Percentiles rank a stretch among this genome's conserved stretches.
Evolutionary conservation across 2,329 filamentous ascomycete genomes (phyloP).

Genomic region (Epichloe elymi): DNA sequence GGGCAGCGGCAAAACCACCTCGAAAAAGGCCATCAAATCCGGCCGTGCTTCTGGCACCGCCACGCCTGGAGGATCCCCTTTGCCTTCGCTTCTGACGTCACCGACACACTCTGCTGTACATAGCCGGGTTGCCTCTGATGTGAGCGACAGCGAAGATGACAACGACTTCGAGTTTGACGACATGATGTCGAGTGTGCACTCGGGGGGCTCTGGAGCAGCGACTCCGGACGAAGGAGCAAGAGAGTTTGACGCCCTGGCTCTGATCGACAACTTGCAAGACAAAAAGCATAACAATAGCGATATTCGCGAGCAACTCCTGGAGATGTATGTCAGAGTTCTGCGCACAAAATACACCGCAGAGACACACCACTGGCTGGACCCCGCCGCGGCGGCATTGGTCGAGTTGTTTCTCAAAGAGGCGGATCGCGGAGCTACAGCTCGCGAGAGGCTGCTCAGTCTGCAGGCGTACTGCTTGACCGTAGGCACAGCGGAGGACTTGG

Average conservation of each 20-base stretch:
- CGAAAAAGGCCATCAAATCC: conserved; percentile 50
- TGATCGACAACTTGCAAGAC: conserved; percentile 56
- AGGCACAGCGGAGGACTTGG: conserved; percentile 48
- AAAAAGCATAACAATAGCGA: conserved; percentile 67
- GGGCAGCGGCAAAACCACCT: conserved; percentile 59
- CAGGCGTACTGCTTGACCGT: conserved; percentile 60
- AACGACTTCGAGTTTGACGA: conserved; percentile 25
- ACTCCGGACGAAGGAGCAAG: conserved; percentile 54
- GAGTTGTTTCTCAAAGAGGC: conserved; percentile 60
- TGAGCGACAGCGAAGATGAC: conserved; percentile 39
- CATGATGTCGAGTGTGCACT: conserved; percentile 30
- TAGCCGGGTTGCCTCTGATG: conserved; percentile 51
- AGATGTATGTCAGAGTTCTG: conserved; percentile 33
- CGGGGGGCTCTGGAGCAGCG: conserved; percentile 30
- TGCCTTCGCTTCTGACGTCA: conserved; percentile 42
- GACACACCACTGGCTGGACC: conserved; percentile 36
- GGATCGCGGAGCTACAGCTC: conserved; percentile 52
- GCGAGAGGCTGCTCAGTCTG: conserved; percentile 57
- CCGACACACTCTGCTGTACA: conserved; percentile 44
- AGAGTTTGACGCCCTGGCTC: conserved; percentile 46
- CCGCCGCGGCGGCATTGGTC: conserved; percentile 38
- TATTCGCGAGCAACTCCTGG: conserved; percentile 42
- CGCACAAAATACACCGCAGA: conserved; percentile 29
- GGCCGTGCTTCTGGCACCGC: conserved; percentile 43
- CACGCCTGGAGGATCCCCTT: conserved; percentile 46